Percentiles rank a stretch among this genome's conserved stretches.
These are phyloP conservation scores for Meyerozyma smithsonii DNA, from an alignment of 1,139 yeast species.

Conservation along the genomic window DNA sequence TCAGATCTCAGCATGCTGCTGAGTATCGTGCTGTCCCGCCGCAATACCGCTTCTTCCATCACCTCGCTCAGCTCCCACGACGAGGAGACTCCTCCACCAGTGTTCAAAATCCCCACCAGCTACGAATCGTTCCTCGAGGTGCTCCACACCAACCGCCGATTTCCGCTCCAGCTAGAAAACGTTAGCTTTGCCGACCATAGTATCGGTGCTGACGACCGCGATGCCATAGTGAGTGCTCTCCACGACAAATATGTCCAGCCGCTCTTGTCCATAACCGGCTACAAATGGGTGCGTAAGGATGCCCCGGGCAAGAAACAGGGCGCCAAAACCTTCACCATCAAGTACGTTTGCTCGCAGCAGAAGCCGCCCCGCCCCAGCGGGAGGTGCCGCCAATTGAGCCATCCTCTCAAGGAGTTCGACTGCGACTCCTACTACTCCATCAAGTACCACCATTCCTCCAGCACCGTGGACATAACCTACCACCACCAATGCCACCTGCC, in stretches of 20 bases:
- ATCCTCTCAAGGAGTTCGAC: conserved; percentile 16
- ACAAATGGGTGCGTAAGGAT: conserved; percentile 17
- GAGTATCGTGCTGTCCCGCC: not conserved
- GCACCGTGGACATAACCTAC: conserved; percentile 12
- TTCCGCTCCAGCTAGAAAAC: not conserved
- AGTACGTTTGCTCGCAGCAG: conserved; percentile 18
- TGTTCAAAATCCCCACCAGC: not conserved
- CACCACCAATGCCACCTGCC: conserved; percentile 14
- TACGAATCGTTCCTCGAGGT: not conserved
- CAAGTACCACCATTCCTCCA: conserved; percentile 14
- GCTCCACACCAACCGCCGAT: not conserved
- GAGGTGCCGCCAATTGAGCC: conserved; percentile 14
- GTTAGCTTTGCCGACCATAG: not conserved
- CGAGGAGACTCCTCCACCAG: conserved; percentile 1
- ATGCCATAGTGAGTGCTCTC: not conserved
- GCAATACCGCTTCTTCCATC: not conserved
- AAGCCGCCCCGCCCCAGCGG: conserved; percentile 2
- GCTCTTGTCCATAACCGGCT: conserved; percentile 14
- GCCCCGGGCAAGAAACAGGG: conserved; percentile 17
- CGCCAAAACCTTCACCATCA: conserved; percentile 14
- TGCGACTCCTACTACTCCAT: conserved; percentile 15
- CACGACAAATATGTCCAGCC: conserved; percentile 17
- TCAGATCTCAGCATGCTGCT: not conserved
- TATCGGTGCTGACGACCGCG: not conserved
- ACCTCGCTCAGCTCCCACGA: conserved; percentile 2